phyloP scores from a whole-genome alignment of 306 rosid genomes.

The Gynostemma pentaphyllum region DNA sequence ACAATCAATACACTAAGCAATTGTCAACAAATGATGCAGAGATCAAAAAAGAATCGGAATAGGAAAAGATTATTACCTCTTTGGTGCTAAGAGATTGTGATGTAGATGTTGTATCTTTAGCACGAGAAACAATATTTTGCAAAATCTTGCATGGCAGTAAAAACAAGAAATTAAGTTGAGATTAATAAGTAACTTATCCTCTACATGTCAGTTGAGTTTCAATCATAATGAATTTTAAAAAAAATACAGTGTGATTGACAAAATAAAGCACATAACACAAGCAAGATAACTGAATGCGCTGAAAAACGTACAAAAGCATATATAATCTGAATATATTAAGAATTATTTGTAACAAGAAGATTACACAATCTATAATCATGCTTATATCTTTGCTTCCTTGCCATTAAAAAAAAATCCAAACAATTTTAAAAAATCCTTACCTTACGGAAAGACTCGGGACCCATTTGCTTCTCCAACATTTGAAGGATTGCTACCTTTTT shows the following conservation, averaged over 20 bases:
- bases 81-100: conserved; percentile 75
- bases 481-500: conserved; percentile 87
- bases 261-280: background rate
- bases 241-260: conserved; percentile 7
- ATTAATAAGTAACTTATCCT: background rate
- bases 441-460: conserved; percentile 92
- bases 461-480: conserved; percentile 99
- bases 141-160: conserved; percentile 47
- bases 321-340: too few relatives aligned
- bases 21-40: background rate
- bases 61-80: conserved; percentile 51
- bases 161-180: background rate
- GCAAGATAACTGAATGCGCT: background rate
- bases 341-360: background rate
- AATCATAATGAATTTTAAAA: background rate
- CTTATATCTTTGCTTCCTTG: background rate
- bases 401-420: background rate
- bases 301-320: too few relatives aligned
- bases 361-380: background rate
- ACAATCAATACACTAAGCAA: background rate
- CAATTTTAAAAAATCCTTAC: conserved; percentile 33
- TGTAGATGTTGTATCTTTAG: conserved; percentile 63
- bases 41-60: background rate
- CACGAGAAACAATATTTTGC: conserved; percentile 82
- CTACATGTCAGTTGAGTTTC: background rate